A percentile compares a stretch with the other conserved stretches of the same genome.
phyloP scores from a whole-genome alignment of 2,329 filamentous ascomycete genomes.

The Pseudogymnoascus sp. region DNA sequence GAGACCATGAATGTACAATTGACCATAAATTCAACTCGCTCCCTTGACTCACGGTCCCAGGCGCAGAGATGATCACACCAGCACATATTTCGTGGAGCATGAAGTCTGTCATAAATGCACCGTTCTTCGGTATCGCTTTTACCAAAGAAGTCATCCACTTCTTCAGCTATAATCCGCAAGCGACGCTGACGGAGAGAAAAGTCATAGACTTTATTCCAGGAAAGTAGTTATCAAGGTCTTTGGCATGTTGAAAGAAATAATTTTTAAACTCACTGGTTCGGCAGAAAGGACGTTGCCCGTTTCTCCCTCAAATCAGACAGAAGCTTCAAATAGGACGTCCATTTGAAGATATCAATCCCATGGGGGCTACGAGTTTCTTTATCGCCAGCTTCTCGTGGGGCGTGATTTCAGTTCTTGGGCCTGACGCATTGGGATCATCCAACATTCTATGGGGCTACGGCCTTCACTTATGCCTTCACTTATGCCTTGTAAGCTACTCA shows the following conservation, averaged over 20 bases:
- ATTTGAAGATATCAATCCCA: constrained; percentile 5
- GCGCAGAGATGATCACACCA: background rate
- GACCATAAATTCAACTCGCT: constrained; percentile 13
- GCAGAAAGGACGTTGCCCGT: background rate
- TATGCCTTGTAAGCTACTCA: no score
- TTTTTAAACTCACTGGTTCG: background rate
- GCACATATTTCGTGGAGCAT: background rate
- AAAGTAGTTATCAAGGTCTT: constrained; percentile 4
- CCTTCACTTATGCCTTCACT: no score
- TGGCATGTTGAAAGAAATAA: constrained; percentile 5
- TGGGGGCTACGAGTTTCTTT: background rate
- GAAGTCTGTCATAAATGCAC: background rate
- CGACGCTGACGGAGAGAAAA: background rate
- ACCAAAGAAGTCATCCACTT: background rate
- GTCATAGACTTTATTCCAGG: constrained; percentile 2
- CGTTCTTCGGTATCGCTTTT: background rate
- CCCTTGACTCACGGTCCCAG: constrained; percentile 4
- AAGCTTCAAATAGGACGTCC: constrained; percentile 4
- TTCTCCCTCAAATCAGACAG: constrained; percentile 4
- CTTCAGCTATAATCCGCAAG: constrained; percentile 1
- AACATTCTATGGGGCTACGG: no score
- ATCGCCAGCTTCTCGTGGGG: background rate
- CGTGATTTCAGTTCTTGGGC: background rate
- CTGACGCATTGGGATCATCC: background rate
- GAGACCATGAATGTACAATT: constrained; percentile 13